Evolutionary conservation across 2,329 filamentous ascomycete species (phyloP), one percentile per base, ranked within the genome.

Genomic region (Celoporthe dispersa): DNA sequence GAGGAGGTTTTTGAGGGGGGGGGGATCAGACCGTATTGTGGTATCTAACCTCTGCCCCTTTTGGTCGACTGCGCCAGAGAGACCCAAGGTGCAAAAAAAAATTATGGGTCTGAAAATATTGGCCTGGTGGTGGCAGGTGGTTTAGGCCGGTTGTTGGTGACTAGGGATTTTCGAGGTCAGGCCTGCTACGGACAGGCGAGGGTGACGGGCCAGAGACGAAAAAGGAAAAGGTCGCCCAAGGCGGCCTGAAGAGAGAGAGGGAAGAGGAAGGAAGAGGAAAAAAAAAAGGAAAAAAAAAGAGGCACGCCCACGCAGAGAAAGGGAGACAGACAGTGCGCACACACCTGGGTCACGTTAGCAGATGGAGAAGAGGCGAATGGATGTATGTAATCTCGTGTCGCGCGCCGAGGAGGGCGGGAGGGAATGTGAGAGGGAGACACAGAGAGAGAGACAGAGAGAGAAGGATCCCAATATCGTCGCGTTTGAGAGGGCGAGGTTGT

Each of bases 61-160:
- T 70, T 70, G 65, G 59, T 51, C 61, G 63, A 44, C 67, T 67
- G 60, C 64, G 22, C 59, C 63, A 55, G 33, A 31, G n/a, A 8
- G 57, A 51, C 66, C 62, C 66, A 62, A 44, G 55, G 66, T 53
- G 44, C 44, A 53, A 65, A 65, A 61, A 61, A 64, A 55, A 70
- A 70, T 61, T 70, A 71, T 71, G 70, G 68, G 70, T 69, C 68
- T 68, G 68, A 70, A 70, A 71, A 71, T 70, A 72, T 70, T 70
- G 70, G 68, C 67, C 51, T 44, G 57, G 61, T 44, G 51, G 53
- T 59, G 25, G 31, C 33, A 16, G 31, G 16, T 19, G 19, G 44
- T 22, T 48, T n/a, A 48, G 44, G 19, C 44, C 19, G 44, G 19
- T 48, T 19, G 28, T 22, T 25, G 63, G 48, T 60, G 57, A 60